Percentiles rank a stretch among this genome's conserved stretches.
phyloP scores from a whole-genome alignment of 345 rosid species.

The Citrus maxima region DNA sequence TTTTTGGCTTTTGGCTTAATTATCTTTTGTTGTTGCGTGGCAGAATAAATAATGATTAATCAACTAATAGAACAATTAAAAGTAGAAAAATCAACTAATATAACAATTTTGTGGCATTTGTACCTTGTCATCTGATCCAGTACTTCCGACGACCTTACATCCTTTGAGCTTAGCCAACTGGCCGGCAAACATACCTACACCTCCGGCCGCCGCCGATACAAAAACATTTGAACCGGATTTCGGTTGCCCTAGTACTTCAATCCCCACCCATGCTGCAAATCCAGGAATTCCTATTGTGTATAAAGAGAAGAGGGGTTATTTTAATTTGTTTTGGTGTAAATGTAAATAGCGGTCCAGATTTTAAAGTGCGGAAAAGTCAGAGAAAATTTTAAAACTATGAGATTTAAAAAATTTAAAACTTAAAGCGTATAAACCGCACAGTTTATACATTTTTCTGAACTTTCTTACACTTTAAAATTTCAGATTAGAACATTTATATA shows the following conservation, averaged over 20 bases:
- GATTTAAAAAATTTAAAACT: too few relatives aligned
- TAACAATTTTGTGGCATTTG: too few relatives aligned
- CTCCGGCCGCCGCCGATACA: slow-evolving; percentile 52
- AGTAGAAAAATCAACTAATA: too few relatives aligned
- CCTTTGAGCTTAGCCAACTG: slow-evolving; percentile 50
- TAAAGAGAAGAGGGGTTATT: too few relatives aligned
- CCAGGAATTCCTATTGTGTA: slow-evolving; percentile 34
- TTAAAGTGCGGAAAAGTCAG: accelerated
- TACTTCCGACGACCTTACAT: slow-evolving; percentile 46
- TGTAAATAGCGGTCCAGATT: too few relatives aligned
- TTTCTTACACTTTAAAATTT: too few relatives aligned
- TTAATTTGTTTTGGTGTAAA: too few relatives aligned
- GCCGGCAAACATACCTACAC: slow-evolving; percentile 54
- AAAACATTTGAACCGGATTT: slow-evolving; percentile 39
- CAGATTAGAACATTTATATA: too few relatives aligned
- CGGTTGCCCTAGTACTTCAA: slow-evolving; percentile 35
- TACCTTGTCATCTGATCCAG: slow-evolving; percentile 49
- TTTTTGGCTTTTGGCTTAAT: too few relatives aligned
- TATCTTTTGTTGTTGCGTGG: too few relatives aligned
- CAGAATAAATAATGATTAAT: too few relatives aligned
- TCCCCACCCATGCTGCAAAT: slow-evolving; percentile 49
- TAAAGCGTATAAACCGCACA: accelerated
- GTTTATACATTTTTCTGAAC: accelerated
- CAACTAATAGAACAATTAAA: too few relatives aligned
- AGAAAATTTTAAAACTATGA: accelerated